phyloP scores from a whole-genome alignment of 2,329 filamentous ascomycete species.

The Arachnopeziza araneosa region DNA sequence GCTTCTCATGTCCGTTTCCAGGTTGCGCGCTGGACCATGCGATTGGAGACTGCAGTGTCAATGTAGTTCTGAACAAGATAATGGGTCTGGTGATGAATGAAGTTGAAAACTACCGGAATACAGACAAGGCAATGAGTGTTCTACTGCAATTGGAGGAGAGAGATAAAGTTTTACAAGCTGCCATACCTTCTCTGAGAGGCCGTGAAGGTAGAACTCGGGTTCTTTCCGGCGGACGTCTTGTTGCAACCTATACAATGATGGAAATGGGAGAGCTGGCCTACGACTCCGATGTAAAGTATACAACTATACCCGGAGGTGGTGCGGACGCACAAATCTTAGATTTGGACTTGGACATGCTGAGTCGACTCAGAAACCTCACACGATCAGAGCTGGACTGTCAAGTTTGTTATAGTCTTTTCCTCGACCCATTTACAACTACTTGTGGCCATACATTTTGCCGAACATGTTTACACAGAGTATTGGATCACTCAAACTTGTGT shows the following conservation, averaged over 20 bases:
- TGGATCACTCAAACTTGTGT: conserved; percentile 74
- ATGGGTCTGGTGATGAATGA: conserved; percentile 53
- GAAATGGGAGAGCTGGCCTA: conserved; percentile 54
- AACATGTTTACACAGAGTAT: conserved; percentile 66
- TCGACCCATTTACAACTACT: conserved; percentile 76
- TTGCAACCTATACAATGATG: conserved; percentile 62
- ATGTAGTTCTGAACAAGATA: conserved; percentile 73
- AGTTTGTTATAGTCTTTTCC: conserved; percentile 75
- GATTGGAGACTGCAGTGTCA: conserved; percentile 66
- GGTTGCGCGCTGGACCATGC: conserved; percentile 68
- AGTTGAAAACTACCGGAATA: conserved; percentile 38
- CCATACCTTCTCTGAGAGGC: conserved; percentile 32
- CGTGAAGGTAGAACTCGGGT: conserved; percentile 25
- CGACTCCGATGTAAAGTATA: conserved; percentile 51
- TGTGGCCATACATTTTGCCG: conserved; percentile 91
- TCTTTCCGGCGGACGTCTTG: conserved; percentile 52
- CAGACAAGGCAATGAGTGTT: conserved; percentile 32
- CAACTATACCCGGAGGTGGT: conserved; percentile 17
- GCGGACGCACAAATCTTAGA: conserved; percentile 16
- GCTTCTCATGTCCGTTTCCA: conserved; percentile 67
- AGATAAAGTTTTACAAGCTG: conserved; percentile 38
- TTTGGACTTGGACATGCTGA: conserved; percentile 46
- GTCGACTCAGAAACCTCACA: conserved; percentile 53
- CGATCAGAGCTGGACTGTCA: conserved; percentile 78
- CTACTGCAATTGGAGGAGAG: conserved; percentile 36